Evolutionary conservation across 1,284 basidiomycete species (phyloP).

Genomic region (Cystobasidium slooffiae): DNA sequence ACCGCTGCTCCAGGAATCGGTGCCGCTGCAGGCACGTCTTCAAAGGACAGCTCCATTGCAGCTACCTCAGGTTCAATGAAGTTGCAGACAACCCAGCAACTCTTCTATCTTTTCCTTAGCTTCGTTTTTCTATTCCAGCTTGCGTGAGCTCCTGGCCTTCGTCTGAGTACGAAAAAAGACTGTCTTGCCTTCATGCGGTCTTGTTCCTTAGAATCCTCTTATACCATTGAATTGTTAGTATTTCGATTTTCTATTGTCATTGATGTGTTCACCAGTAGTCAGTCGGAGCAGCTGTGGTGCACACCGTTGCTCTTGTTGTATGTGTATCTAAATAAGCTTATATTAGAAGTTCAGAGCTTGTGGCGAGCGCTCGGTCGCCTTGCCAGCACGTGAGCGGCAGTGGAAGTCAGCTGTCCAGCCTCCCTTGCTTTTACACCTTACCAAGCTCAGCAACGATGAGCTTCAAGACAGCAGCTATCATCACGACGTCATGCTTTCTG

Average conservation of each 20-base stretch:
- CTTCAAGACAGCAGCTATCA: slow-evolving; percentile 36
- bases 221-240: no score
- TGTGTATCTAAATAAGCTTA: no score
- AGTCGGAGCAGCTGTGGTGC: no score
- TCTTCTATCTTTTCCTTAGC: not conserved
- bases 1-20: not conserved
- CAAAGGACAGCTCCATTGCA: slow-evolving; percentile 5
- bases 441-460: slow-evolving; percentile 10
- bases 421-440: not conserved
- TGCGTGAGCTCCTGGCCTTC: not conserved
- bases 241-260: no score
- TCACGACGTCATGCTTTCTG: slow-evolving; percentile 37
- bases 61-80: slow-evolving; percentile 2
- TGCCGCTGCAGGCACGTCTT: slow-evolving; percentile 1
- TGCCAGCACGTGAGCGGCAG: not conserved
- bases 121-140: not conserved
- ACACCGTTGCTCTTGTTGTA: no score
- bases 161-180: no score
- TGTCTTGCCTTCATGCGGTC: no score
- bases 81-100: not conserved
- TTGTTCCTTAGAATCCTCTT: no score
- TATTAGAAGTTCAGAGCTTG: no score
- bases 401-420: not conserved
- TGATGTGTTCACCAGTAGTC: no score
- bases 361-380: no score